Percentiles rank a stretch among this genome's conserved stretches.
These are phyloP conservation scores for Madurella fahalii DNA, from an alignment of 2,329 filamentous ascomycete genomes.

Conservation along the genomic window DNA sequence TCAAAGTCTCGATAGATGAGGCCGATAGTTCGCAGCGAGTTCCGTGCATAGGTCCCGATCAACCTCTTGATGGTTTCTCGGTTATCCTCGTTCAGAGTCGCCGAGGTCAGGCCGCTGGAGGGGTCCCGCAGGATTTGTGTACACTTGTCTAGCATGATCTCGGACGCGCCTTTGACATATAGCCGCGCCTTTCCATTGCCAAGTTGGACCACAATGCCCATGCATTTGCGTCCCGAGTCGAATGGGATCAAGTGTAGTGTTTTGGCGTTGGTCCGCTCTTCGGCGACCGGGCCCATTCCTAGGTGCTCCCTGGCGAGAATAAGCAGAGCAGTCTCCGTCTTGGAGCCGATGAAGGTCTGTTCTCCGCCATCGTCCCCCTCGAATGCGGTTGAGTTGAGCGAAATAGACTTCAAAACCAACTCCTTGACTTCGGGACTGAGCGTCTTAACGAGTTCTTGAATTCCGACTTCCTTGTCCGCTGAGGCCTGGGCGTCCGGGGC, in stretches of 20 bases:
- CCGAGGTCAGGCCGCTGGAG: conserved; percentile 39
- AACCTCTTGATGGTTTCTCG: conserved; percentile 56
- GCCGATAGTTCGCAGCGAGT: conserved; percentile 79
- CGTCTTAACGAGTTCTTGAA: conserved; percentile 44
- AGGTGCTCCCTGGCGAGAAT: conserved; percentile 63
- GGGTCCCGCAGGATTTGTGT: conserved; percentile 49
- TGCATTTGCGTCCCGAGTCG: conserved; percentile 71
- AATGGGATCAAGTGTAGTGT: conserved; percentile 68
- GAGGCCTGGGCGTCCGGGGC: conserved; percentile 28
- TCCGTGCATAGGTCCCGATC: conserved; percentile 73
- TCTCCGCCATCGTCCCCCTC: conserved; percentile 67
- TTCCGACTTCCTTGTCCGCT: conserved; percentile 36
- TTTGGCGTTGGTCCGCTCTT: conserved; percentile 56
- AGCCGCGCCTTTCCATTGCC: conserved; percentile 50
- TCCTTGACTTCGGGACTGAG: conserved; percentile 47
- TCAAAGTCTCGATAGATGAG: conserved; percentile 81
- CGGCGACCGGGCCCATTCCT: conserved; percentile 60
- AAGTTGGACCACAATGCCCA: conserved; percentile 55
- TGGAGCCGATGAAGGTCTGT: conserved; percentile 68
- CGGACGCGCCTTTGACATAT: conserved; percentile 61
- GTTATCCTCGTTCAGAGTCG: conserved; percentile 49
- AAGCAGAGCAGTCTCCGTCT: conserved; percentile 73
- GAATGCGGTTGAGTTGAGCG: conserved; percentile 69
- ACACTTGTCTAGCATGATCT: conserved; percentile 58
- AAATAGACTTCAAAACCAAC: conserved; percentile 56